Conservation (phyloP, 1,139 yeast species). For the Nakaseomyces delphensis region DNA sequence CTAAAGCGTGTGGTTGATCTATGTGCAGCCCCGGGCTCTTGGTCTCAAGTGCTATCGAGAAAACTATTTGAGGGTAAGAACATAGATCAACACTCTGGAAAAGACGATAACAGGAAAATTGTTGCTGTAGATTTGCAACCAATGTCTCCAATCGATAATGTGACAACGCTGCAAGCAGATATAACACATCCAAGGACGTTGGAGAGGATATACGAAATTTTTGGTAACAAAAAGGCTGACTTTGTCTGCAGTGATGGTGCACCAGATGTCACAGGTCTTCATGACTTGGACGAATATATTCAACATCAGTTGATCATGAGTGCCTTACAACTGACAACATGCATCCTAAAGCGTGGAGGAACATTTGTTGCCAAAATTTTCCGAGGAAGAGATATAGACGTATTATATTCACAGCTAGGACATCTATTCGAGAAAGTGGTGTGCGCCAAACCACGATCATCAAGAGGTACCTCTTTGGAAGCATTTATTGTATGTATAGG, state of each 20-base stretch:
- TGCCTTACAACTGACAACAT: conserved; percentile 84
- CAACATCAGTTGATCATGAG: conserved; percentile 90
- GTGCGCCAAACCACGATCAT: conserved; percentile 92
- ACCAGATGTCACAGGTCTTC: conserved; percentile 96
- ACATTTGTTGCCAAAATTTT: conserved; percentile 92
- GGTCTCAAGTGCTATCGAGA: conserved; percentile 92
- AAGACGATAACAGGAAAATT: conserved; percentile 40
- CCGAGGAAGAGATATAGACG: conserved; percentile 89
- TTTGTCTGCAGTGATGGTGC: conserved; percentile 97
- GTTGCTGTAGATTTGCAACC: conserved; percentile 96
- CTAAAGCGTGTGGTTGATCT: conserved; percentile 82
- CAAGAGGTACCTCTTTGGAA: conserved; percentile 88
- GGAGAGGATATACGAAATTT: conserved; percentile 60
- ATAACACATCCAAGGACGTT: conserved; percentile 92
- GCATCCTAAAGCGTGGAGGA: conserved; percentile 82
- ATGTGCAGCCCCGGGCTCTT: conserved; percentile 98
- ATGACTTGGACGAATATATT: conserved; percentile 91
- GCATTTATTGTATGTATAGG: conserved; percentile 90
- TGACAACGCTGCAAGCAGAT: conserved; percentile 86
- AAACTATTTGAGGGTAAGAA: conserved; percentile 41
- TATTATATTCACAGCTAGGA: conserved; percentile 81
- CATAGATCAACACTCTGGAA: conserved; percentile 26
- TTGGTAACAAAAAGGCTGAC: conserved; percentile 90
- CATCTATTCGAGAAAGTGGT: conserved; percentile 74
- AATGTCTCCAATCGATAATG: conserved; percentile 89